A percentile compares a stretch with the other conserved stretches of the same genome.
These are phyloP conservation scores for Ophiostoma perfectum DNA, from an alignment of 2,329 filamentous ascomycete genomes.

Conservation along the genomic window DNA sequence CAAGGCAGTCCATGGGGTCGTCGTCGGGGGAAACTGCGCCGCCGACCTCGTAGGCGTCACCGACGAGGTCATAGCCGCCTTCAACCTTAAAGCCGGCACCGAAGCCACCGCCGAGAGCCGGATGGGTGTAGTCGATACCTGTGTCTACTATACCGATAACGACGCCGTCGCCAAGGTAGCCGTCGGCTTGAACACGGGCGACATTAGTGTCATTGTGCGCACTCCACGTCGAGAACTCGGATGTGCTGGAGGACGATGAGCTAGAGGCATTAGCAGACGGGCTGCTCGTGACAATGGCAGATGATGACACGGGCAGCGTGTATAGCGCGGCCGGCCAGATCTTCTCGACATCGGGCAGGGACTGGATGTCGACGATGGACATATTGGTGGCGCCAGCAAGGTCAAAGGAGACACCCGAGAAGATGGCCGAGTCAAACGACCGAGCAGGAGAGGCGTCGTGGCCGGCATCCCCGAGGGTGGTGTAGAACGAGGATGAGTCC, in stretches of 20 bases:
- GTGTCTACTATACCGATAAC: conserved; percentile 21
- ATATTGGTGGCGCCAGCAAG: conserved; percentile 8
- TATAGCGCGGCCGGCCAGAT: background rate
- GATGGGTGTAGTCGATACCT: conserved; percentile 22
- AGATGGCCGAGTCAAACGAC: conserved; percentile 23
- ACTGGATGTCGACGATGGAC: background rate
- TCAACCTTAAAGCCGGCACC: conserved; percentile 23
- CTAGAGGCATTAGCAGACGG: background rate
- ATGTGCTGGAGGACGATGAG: background rate
- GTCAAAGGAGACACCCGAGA: conserved; percentile 25
- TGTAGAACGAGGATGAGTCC: conserved; percentile 19
- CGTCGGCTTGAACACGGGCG: conserved; percentile 19
- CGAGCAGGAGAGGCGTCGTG: conserved; percentile 17
- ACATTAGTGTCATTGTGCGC: conserved; percentile 20
- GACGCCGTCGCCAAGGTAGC: conserved; percentile 20
- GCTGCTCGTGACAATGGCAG: background rate
- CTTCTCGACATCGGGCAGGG: background rate
- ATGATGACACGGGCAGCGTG: background rate
- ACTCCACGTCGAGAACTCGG: conserved; percentile 6
- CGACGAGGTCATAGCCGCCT: conserved; percentile 24
- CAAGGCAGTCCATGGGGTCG: conserved; percentile 15
- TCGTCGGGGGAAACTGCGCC: background rate
- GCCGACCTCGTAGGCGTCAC: conserved; percentile 15
- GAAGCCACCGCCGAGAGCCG: conserved; percentile 24
- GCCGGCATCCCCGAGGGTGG: conserved; percentile 15